These are phyloP conservation scores for Saraca asoca DNA, from an alignment of 331 rosid species.

Conservation along the genomic window DNA sequence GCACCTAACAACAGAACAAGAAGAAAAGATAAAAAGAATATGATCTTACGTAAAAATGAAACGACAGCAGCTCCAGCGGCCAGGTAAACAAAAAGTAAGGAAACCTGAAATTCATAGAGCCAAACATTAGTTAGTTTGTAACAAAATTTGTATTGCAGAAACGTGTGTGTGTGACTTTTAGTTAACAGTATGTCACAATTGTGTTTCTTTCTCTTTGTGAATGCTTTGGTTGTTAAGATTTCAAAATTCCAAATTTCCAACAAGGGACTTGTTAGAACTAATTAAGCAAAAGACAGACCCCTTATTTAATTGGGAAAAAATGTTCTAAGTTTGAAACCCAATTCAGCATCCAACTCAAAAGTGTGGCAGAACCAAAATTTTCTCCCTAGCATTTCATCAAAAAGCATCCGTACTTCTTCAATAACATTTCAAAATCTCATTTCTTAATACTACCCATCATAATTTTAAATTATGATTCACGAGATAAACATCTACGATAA, in stretches of 20 bases:
- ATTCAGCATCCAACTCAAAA: not conserved
- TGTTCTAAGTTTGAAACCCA: too few relatives aligned
- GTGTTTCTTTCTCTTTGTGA: too few relatives aligned
- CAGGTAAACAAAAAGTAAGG: constrained; percentile 58
- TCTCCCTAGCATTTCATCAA: not conserved
- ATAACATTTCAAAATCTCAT: not conserved
- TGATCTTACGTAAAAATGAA: constrained; percentile 73
- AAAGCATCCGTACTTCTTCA: not conserved
- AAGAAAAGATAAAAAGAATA: not conserved
- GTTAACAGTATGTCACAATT: too few relatives aligned
- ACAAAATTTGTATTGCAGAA: not conserved
- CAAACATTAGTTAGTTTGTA: constrained; percentile 6
- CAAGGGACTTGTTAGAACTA: not conserved
- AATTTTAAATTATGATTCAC: too few relatives aligned
- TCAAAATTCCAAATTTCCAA: not conserved
- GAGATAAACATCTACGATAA: too few relatives aligned
- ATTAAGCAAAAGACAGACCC: not conserved
- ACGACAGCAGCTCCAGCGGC: constrained; percentile 66
- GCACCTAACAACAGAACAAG: not conserved
- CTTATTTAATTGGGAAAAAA: not conserved
- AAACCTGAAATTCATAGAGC: constrained; percentile 46
- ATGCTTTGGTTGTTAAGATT: too few relatives aligned
- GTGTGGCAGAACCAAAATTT: not conserved
- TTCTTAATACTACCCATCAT: not conserved
- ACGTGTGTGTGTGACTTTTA: too few relatives aligned